phyloP scores from a whole-genome alignment of 768 basidiomycete species.

The Mycena polygramma region DNA sequence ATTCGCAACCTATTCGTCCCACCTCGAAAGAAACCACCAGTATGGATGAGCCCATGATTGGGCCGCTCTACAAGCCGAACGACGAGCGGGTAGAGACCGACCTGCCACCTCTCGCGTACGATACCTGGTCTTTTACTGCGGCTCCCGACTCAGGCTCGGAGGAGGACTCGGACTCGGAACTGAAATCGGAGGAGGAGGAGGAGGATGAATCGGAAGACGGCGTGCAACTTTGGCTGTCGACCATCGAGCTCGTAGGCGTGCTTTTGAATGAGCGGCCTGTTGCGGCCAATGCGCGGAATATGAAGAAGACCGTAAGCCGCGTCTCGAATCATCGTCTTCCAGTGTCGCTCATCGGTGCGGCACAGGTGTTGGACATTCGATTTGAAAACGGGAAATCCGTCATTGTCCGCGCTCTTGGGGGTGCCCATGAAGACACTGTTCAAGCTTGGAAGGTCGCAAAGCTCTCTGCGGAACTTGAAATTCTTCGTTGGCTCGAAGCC shows the following conservation, averaged over 20 bases:
- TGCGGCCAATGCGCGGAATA: not conserved
- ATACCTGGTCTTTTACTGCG: conserved; percentile 7
- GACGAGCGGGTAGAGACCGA: conserved; percentile 12
- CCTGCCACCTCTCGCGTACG: conserved; percentile 11
- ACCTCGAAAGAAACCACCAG: too few species aligned
- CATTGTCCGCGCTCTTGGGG: conserved; percentile 5
- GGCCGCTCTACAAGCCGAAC: not conserved
- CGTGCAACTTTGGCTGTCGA: not conserved
- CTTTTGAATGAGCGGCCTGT: conserved; percentile 9
- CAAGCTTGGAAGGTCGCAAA: conserved; percentile 7
- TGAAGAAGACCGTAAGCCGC: conserved; percentile 6
- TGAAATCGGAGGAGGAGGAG: too few species aligned
- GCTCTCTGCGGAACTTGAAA: conserved; percentile 2
- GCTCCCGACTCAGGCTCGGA: not conserved
- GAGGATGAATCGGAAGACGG: too few species aligned
- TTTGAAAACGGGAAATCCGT: conserved; percentile 1
- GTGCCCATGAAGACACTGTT: not conserved
- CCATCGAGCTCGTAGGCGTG: not conserved
- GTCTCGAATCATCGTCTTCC: not conserved
- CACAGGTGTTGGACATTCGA: conserved; percentile 24
- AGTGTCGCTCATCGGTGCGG: not conserved
- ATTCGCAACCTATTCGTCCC: too few species aligned
- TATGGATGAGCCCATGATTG: not conserved
- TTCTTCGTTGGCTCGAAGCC: conserved; percentile 25
- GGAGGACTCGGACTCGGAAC: not conserved